Evolutionary conservation across 257 asterid genomes (phyloP), one percentile per base, ranked within the genome.

Genomic region (Anisodus acutangulus): DNA sequence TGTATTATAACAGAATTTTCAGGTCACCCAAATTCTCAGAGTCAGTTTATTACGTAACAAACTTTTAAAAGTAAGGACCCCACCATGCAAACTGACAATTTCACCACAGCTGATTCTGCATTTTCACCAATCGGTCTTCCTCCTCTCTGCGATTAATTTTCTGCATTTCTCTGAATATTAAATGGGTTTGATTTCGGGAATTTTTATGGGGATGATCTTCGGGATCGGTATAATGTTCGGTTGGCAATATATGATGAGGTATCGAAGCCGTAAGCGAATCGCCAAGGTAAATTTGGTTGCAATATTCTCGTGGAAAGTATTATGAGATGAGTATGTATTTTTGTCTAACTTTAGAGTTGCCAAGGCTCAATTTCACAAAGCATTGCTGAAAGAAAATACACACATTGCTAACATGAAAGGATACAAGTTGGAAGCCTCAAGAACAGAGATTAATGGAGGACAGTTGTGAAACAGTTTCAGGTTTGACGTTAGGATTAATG

Each of bases 141-240:
- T 22, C 26, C 26, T 22, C 26, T 22, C 26, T 22, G 26, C 26
- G 26, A 22, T 22, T 22, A 22, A 22, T 22, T 22, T 22, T 22
- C 26, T 22, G 26, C 26, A 22, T 22, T 22, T 22, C 26, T 22
- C 26, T 22, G 26, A 2, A 66, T 45, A 45, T 10, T 69, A 39
- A 19, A 83, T 83, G 85, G 85, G 85, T 8, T 84, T 84, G 78
- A 84, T 84, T 60, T 84, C 86, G n/a, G 86, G 86, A 67, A 84
- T 76, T 19, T 1, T 84, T 54, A 62, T 84, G 83, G 86, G 83
- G 67, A 59, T 78, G 76, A 43, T 76, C 8, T 58, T 49, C 26
- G 86, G 86, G 64, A 74, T 84, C 19, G 67, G 71, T 19, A 41
- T 78, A 55, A 76, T 84, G 83, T 63, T 53, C 1, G 83, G 86